These are phyloP conservation scores for Rubia balearica DNA, from an alignment of 305 asterid genomes.

Conservation along the genomic window DNA sequence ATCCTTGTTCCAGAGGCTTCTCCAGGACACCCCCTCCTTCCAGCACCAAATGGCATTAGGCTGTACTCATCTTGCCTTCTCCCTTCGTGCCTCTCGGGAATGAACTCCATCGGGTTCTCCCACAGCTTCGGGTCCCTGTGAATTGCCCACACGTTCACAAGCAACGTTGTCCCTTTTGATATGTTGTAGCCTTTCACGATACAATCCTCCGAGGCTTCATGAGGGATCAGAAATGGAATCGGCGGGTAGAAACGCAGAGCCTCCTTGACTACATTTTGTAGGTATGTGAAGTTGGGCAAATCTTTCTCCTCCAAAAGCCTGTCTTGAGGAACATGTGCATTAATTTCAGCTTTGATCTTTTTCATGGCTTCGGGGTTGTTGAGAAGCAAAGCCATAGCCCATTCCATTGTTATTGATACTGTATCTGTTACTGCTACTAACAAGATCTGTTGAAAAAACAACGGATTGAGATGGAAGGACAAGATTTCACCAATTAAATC, in stretches of 20 bases:
- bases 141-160: constrained; percentile 16
- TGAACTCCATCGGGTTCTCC: constrained; percentile 11
- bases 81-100: constrained; percentile 9
- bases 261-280: constrained; percentile 25
- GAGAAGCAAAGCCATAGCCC: constrained; percentile 34
- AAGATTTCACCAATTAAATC: background rate
- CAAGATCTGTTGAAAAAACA: constrained; percentile 16
- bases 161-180: constrained; percentile 9
- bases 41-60: constrained; percentile 7
- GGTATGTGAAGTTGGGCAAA: constrained; percentile 25
- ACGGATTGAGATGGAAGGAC: background rate
- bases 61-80: background rate
- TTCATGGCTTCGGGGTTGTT: constrained; percentile 27
- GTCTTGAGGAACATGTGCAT: constrained; percentile 15
- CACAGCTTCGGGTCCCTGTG: constrained; percentile 11
- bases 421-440: constrained; percentile 30
- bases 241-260: constrained; percentile 29
- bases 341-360: constrained; percentile 25
- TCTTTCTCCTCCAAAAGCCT: constrained; percentile 28
- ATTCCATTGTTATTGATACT: constrained; percentile 31
- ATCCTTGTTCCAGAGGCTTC: background rate
- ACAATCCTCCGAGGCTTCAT: constrained; percentile 10
- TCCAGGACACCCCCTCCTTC: constrained; percentile 8
- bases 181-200: constrained; percentile 2
- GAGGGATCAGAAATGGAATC: constrained; percentile 10